Conservation (phyloP, 1,284 basidiomycete genomes). For the Ceratobasidium sp. region DNA sequence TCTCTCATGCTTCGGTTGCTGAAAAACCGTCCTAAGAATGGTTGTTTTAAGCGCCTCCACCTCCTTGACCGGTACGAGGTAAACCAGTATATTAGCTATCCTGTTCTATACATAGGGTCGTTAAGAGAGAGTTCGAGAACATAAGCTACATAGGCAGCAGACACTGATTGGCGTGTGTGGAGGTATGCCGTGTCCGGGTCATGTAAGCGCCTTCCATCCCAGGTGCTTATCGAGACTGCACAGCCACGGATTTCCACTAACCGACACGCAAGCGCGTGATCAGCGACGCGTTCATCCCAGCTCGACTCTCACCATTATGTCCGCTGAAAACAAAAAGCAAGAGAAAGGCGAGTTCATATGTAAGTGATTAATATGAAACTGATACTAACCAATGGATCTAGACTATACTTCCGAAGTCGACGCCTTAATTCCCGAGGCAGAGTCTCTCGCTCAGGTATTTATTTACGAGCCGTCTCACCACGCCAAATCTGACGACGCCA, state of each 20-base stretch:
- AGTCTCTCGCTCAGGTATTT: slow-evolving; percentile 57
- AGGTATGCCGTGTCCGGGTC: too few relatives aligned
- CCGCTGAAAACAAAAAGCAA: slow-evolving; percentile 43
- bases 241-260: slow-evolving; percentile 4
- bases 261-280: slow-evolving; percentile 40
- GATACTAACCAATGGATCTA: slow-evolving; percentile 4
- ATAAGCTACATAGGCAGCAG: too few relatives aligned
- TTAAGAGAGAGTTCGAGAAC: too few relatives aligned
- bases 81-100: too few relatives aligned
- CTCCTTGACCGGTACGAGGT: too few relatives aligned
- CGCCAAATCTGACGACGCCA: slow-evolving; percentile 29
- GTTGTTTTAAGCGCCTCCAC: too few relatives aligned
- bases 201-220: too few relatives aligned
- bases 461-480: slow-evolving; percentile 38
- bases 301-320: slow-evolving; percentile 36
- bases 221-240: too few relatives aligned
- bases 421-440: slow-evolving; percentile 57
- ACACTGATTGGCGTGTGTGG: too few relatives aligned
- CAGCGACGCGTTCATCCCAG: slow-evolving; percentile 11
- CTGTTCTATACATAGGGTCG: too few relatives aligned
- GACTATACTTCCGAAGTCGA: slow-evolving; percentile 63
- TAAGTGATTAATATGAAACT: background rate
- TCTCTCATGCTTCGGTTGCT: too few relatives aligned
- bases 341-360: slow-evolving; percentile 22
- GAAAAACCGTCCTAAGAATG: too few relatives aligned